phyloP scores from a whole-genome alignment of 2,329 filamentous ascomycete genomes.

The Penicillium rolfsii region DNA sequence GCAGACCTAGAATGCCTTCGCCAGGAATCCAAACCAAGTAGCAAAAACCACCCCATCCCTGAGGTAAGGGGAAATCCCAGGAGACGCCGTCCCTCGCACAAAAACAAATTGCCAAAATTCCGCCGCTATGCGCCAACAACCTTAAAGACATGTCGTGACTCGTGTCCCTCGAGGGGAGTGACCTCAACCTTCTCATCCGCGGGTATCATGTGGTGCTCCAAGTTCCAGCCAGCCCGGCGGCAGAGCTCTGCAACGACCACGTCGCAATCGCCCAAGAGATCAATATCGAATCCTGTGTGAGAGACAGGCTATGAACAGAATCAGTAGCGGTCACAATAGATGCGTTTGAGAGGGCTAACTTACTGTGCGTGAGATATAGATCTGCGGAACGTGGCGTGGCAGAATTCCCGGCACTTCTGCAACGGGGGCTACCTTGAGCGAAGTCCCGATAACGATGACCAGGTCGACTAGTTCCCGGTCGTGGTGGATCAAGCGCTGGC shows the following conservation, averaged over 20 bases:
- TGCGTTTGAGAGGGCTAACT: constrained; percentile 27
- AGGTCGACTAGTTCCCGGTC: constrained; percentile 82
- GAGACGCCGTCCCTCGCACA: constrained; percentile 36
- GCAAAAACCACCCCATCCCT: constrained; percentile 9
- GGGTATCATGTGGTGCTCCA: constrained; percentile 84
- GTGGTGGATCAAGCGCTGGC: constrained; percentile 74
- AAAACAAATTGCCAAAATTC: constrained; percentile 36
- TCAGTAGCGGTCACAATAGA: constrained; percentile 12
- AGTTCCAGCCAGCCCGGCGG: constrained; percentile 75
- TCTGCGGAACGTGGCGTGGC: constrained; percentile 79
- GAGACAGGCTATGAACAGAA: constrained; percentile 62
- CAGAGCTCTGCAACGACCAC: constrained; percentile 86
- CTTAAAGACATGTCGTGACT: constrained; percentile 50
- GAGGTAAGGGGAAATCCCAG: constrained; percentile 21
- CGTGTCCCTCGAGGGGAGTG: constrained; percentile 51
- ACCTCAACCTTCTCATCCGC: constrained; percentile 65
- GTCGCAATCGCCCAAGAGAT: constrained; percentile 94
- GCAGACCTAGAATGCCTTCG: constrained; percentile 3
- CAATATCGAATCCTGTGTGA: constrained; percentile 95
- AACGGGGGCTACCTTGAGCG: constrained; percentile 92
- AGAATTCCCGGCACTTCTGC: constrained; percentile 85
- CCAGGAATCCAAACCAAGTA: constrained; percentile 6
- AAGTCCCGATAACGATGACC: constrained; percentile 94
- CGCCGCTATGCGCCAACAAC: constrained; percentile 44
- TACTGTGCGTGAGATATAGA: constrained; percentile 81